phyloP scores from a whole-genome alignment of 2,329 filamentous ascomycete species.

The Aspergillus neoniger region DNA sequence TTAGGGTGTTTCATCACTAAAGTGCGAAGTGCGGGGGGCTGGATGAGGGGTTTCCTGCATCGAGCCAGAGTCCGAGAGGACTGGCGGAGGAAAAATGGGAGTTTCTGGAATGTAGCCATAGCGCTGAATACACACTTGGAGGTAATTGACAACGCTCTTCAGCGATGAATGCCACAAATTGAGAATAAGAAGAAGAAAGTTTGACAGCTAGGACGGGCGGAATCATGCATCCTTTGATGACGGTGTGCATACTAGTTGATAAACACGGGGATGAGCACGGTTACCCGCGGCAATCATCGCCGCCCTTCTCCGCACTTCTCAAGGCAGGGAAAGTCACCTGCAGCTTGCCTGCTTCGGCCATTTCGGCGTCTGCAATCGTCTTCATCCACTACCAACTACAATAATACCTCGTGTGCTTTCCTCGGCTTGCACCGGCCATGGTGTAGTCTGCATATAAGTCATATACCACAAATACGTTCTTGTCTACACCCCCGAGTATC shows the following conservation, averaged over 20 bases:
- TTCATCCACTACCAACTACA: not conserved
- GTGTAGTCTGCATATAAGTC: not conserved
- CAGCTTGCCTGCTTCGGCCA: not conserved
- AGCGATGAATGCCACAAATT: not conserved
- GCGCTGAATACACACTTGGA: not conserved
- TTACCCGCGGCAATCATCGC: slow-evolving; percentile 2
- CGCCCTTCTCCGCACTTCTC: not conserved
- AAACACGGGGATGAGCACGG: not conserved
- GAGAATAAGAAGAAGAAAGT: not conserved
- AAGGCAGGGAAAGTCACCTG: not conserved
- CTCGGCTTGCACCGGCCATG: not conserved
- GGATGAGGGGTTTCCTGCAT: slow-evolving; percentile 32
- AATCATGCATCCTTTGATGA: slow-evolving; percentile 4
- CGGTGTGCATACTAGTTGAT: not conserved
- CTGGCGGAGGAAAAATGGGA: slow-evolving; percentile 38
- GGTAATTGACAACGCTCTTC: not conserved
- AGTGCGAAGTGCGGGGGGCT: slow-evolving; percentile 34
- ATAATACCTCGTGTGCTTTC: not conserved
- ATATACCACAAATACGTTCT: not conserved
- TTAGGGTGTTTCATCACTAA: slow-evolving; percentile 71
- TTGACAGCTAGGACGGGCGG: not conserved
- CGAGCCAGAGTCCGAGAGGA: slow-evolving; percentile 33
- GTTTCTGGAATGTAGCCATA: slow-evolving; percentile 35
- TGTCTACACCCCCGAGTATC: not conserved
- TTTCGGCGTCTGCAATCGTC: not conserved